These are phyloP conservation scores for Penicillium thymicola DNA, from an alignment of 2,329 filamentous ascomycete genomes.

Conservation along the genomic window DNA sequence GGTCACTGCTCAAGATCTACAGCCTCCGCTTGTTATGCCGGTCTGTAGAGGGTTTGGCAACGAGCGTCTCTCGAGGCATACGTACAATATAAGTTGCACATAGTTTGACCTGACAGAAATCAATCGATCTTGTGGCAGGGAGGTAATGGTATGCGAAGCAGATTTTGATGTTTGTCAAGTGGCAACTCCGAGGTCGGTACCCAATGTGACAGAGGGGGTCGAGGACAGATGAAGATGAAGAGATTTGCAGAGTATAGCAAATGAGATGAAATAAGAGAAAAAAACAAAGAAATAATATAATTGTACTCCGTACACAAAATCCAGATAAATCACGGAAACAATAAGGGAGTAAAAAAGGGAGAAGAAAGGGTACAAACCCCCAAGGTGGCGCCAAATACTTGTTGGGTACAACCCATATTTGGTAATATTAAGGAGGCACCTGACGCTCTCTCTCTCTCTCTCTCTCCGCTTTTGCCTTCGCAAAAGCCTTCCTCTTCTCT, in stretches of 20 bases:
- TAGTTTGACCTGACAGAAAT: background rate
- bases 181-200: conserved; percentile 4
- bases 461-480: conserved; percentile 28
- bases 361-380: conserved; percentile 11
- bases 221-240: background rate
- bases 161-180: background rate
- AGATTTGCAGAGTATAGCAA: background rate
- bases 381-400: conserved; percentile 17
- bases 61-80: background rate
- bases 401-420: conserved; percentile 16
- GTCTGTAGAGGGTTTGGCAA: background rate
- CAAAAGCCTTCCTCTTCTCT: conserved; percentile 15
- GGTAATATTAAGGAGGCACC: conserved; percentile 30
- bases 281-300: conserved; percentile 11
- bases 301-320: background rate
- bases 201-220: background rate
- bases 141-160: conserved; percentile 5
- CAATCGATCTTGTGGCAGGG: background rate
- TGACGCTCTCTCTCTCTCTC: conserved; percentile 24
- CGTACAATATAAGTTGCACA: background rate
- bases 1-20: conserved; percentile 10
- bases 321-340: background rate
- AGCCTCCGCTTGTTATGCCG: conserved; percentile 4
- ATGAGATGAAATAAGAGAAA: conserved; percentile 1
- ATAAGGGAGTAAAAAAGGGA: conserved; percentile 8